Evolutionary conservation across 768 basidiomycete genomes (phyloP), one percentile per base, ranked within the genome.

Genomic region (Trametes gibbosa): DNA sequence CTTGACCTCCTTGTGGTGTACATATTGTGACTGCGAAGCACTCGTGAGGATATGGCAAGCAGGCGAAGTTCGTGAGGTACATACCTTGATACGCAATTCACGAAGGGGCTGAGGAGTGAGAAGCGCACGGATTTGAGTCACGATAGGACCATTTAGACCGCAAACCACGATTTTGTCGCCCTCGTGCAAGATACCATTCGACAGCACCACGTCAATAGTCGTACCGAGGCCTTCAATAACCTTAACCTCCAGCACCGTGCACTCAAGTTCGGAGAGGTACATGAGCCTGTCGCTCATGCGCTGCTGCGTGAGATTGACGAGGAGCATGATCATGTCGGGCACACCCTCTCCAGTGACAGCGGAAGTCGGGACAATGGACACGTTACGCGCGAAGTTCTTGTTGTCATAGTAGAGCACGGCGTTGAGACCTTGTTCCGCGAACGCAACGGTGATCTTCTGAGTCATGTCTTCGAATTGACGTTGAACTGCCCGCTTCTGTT

Each of bases 311-410:
- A 98, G 82, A 73, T 97, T 95, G 75, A 98, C 85, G 69, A 99
- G 86, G 25, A 99, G 81, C 92, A 95, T 92, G 76, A 99, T 94
- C 96, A 99, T 96, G 77, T 98, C 97, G 27, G 97, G 97, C 12
- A 99, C 82, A 72, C 97, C 97, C 76, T 99, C 97, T 56, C 96
- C 97, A 3, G 96, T 98, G 74, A 97, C 86, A 34, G 97, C 97
- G 55, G 97, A 98, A 5, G 96, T 98, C 29, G 97, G 96, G 13
- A 99, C 96, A 49, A 99, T 81, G 2, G 96, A 98, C 59, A 99
- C 95, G 66, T 93, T 95, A 59, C 90, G 84, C 53, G 86, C 92
- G 62, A 97, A 88, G 75, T 83, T 94, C 79, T 92, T 96, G 85
- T 99, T 99, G 50, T 98, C 91, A 76, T 98, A 98, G 80, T 98